Evolutionary conservation across 2,329 filamentous ascomycete species (phyloP).

Genomic region (Kalaharituber pfeilii): DNA sequence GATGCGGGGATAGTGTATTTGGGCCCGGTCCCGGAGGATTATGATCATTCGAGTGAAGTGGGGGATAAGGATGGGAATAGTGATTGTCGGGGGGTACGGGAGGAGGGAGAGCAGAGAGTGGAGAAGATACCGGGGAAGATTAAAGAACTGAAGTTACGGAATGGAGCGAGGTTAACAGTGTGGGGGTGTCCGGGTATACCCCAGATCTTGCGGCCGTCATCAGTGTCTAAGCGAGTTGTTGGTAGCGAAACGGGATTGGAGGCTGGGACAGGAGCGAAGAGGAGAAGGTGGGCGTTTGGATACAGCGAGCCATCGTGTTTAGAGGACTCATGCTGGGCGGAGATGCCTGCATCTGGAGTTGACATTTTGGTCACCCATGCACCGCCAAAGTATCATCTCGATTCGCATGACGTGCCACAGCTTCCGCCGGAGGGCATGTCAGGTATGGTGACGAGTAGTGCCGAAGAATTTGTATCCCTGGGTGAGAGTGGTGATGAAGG

Average conservation of each 20-base stretch:
- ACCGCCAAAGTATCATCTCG: conserved; percentile 43
- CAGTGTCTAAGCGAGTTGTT: neutral
- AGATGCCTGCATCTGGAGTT: conserved; percentile 38
- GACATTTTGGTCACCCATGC: conserved; percentile 58
- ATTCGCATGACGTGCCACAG: conserved; percentile 28
- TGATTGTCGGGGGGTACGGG: neutral
- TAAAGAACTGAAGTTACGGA: conserved; percentile 1
- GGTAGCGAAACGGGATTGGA: neutral
- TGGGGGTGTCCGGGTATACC: conserved; percentile 4
- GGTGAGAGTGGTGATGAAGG: too few species aligned
- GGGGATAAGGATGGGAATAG: neutral
- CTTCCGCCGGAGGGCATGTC: neutral
- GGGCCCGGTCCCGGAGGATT: neutral
- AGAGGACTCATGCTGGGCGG: conserved; percentile 36
- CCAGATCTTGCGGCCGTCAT: neutral
- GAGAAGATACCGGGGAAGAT: neutral
- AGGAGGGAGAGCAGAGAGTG: neutral
- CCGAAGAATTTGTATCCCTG: neutral
- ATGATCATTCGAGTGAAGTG: neutral
- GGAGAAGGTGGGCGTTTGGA: conserved; percentile 42
- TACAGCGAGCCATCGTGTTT: neutral
- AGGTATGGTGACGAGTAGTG: neutral
- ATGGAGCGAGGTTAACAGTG: conserved; percentile 21
- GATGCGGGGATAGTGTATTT: neutral
- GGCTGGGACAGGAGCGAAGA: neutral